phyloP scores from a whole-genome alignment of 371 early-diverging fungal genomes.

The Mucor velutinosus region DNA sequence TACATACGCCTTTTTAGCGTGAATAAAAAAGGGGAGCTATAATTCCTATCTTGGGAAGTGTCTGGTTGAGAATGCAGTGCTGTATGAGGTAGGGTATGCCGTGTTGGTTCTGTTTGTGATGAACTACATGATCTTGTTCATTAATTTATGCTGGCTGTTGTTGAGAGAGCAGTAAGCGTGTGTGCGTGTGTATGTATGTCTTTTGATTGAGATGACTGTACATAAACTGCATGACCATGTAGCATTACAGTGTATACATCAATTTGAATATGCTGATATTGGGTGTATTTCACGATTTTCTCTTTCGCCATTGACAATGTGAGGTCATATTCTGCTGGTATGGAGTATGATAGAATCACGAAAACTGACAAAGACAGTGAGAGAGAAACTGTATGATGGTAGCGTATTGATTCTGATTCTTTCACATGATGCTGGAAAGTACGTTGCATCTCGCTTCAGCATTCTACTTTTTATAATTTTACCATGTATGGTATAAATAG shows the following conservation, averaged over 20 bases:
- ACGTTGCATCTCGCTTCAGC: background rate
- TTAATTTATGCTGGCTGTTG: background rate
- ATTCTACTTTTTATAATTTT: background rate
- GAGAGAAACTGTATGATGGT: no score
- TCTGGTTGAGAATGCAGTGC: background rate
- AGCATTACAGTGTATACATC: background rate
- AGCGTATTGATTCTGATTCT: background rate
- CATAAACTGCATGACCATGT: background rate
- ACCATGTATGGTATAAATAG: constrained; percentile 1
- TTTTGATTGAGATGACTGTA: background rate
- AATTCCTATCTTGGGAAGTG: background rate
- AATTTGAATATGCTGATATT: background rate
- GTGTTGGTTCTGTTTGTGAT: constrained; percentile 17
- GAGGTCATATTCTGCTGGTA: background rate
- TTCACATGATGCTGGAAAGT: background rate
- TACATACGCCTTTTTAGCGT: background rate
- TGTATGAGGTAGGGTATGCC: constrained; percentile 5
- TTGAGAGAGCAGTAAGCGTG: background rate
- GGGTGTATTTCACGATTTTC: background rate
- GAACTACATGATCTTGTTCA: constrained; percentile 8
- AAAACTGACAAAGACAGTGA: background rate
- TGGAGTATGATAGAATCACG: background rate
- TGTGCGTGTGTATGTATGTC: background rate
- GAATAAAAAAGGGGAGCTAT: background rate
- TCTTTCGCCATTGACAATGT: background rate